Conservation (phyloP, 352 stramenopile genomes). For the Plasmopara halstedii region DNA sequence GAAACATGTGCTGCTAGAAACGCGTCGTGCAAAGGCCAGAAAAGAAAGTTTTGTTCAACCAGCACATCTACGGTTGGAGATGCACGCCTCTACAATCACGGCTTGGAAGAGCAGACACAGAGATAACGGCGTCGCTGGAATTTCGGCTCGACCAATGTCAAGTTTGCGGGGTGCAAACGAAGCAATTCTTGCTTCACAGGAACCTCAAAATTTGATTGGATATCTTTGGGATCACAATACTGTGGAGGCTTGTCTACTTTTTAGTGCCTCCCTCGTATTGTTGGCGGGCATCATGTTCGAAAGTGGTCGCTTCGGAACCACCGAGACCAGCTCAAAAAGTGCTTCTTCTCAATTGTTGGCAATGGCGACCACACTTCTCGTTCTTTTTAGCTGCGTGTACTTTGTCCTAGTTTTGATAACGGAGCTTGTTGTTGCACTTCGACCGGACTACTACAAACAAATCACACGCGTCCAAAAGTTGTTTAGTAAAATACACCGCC, state of each 20-base stretch:
- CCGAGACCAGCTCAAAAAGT: constrained; percentile 33
- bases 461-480: constrained; percentile 60
- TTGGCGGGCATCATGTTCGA: constrained; percentile 63
- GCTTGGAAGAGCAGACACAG: constrained; percentile 30
- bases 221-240: constrained; percentile 80
- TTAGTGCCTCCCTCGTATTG: constrained; percentile 60
- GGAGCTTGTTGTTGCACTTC: constrained; percentile 52
- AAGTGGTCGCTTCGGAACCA: constrained; percentile 42
- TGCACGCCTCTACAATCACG: constrained; percentile 21
- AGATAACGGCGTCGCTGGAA: constrained; percentile 15
- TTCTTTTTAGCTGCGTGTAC: constrained; percentile 48
- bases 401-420: constrained; percentile 56
- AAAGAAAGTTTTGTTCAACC: constrained; percentile 45
- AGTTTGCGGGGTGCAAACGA: constrained; percentile 17
- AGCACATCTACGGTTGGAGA: constrained; percentile 41
- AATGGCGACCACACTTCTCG: constrained; percentile 41
- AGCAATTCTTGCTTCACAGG: constrained; percentile 21
- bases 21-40: constrained; percentile 41
- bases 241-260: constrained; percentile 61
- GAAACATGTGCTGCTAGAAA: constrained; percentile 39
- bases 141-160: constrained; percentile 1
- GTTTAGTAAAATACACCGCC: constrained; percentile 28
- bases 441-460: constrained; percentile 49
- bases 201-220: constrained; percentile 37
- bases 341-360: constrained; percentile 45